These are phyloP conservation scores for Xylaria acuta DNA, from an alignment of 495 filamentous ascomycete genomes.

Conservation along the genomic window DNA sequence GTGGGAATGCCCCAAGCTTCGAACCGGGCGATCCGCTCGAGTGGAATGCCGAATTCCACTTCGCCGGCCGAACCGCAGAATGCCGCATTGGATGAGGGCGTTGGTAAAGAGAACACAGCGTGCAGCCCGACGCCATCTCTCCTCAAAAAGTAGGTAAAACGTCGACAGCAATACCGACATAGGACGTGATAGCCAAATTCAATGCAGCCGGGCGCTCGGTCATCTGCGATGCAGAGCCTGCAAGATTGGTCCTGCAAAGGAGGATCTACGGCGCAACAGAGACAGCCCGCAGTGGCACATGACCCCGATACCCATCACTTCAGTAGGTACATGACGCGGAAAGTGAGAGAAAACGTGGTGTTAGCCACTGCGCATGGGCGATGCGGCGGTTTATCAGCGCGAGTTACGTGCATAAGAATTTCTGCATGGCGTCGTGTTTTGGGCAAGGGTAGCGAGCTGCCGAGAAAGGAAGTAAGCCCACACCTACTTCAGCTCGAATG, in stretches of 20 bases:
- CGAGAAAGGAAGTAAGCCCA: background rate
- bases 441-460: slow-evolving; percentile 2
- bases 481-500: background rate
- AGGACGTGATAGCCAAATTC: background rate
- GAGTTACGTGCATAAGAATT: background rate
- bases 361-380: background rate
- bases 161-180: background rate
- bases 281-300: slow-evolving; percentile 5
- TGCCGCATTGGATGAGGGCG: background rate
- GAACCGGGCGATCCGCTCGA: slow-evolving; percentile 8
- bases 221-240: slow-evolving; percentile 15
- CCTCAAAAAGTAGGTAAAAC: background rate
- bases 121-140: background rate
- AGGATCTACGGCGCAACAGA: slow-evolving; percentile 14
- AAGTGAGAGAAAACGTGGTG: slow-evolving; percentile 9
- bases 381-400: background rate
- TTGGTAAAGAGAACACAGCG: background rate
- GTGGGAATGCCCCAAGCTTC: background rate
- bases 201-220: background rate
- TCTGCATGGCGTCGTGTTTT: slow-evolving; percentile 7
- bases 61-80: background rate
- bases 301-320: background rate
- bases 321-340: background rate
- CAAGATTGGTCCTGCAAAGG: slow-evolving; percentile 22
- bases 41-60: background rate